Evolutionary conservation across 345 rosid genomes (phyloP).

Genomic region (Clausena lansium): DNA sequence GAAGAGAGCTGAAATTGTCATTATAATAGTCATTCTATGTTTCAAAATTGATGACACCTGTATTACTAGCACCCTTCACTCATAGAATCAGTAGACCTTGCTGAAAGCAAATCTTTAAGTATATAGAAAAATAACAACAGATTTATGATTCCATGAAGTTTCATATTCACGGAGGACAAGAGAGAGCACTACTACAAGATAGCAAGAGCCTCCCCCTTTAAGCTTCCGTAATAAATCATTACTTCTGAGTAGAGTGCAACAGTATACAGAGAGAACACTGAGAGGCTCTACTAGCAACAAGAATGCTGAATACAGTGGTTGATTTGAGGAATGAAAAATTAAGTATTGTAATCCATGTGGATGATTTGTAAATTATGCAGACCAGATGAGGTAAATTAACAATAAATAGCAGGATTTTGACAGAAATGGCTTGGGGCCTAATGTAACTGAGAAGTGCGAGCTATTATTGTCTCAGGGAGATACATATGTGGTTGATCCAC

Average conservation of each 20-base stretch:
- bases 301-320: background rate
- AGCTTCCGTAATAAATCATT: background rate
- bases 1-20: background rate
- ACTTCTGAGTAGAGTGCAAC: background rate
- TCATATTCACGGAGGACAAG: background rate
- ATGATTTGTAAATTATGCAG: background rate
- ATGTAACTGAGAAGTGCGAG: background rate
- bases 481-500: background rate
- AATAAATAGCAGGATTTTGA: background rate
- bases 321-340: background rate
- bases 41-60: slow-evolving; percentile 9
- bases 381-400: background rate
- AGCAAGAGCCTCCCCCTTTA: background rate
- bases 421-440: background rate
- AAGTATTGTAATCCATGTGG: background rate
- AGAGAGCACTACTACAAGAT: background rate
- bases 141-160: background rate
- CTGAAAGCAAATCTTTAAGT: background rate
- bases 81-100: background rate
- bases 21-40: slow-evolving; percentile 14
- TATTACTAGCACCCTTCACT: background rate
- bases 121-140: background rate
- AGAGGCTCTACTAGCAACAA: background rate
- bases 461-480: background rate
- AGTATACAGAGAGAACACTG: background rate